Evolutionary conservation across 129 eudicot species (phyloP).

Genomic region (Rutidosis leptorrhynchoides): DNA sequence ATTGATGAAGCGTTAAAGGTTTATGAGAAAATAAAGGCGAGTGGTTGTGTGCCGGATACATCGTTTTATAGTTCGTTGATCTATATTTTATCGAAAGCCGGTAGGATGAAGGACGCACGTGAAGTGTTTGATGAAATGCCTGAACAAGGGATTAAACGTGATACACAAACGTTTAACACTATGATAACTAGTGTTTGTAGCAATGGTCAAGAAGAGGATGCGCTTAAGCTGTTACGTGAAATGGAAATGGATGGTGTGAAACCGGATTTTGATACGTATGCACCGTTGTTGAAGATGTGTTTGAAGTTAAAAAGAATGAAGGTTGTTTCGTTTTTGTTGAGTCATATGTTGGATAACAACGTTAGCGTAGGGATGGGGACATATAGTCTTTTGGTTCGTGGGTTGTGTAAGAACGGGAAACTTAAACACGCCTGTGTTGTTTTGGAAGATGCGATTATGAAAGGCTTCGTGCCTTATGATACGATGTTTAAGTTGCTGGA

Average conservation of each 20-base stretch:
- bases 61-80: slow-evolving; percentile 52
- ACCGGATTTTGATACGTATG: slow-evolving; percentile 57
- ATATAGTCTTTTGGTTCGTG: slow-evolving; percentile 63
- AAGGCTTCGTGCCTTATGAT: slow-evolving; percentile 63
- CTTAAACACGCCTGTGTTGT: slow-evolving; percentile 59
- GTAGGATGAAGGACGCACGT: slow-evolving; percentile 66
- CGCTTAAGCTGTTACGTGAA: slow-evolving; percentile 53
- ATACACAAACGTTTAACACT: slow-evolving; percentile 48
- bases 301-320: slow-evolving; percentile 74
- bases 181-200: slow-evolving; percentile 55
- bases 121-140: slow-evolving; percentile 75
- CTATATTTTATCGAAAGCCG: slow-evolving; percentile 42
- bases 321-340: slow-evolving; percentile 63
- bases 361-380: slow-evolving; percentile 60
- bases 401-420: slow-evolving; percentile 53
- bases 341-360: slow-evolving; percentile 65
- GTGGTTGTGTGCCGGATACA: slow-evolving; percentile 47
- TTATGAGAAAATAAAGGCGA: slow-evolving; percentile 55
- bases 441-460: slow-evolving; percentile 60
- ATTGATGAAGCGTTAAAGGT: slow-evolving; percentile 52
- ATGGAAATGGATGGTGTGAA: slow-evolving; percentile 58
- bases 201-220: slow-evolving; percentile 60
- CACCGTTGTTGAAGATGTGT: slow-evolving; percentile 74
- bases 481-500: slow-evolving; percentile 38
- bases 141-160: slow-evolving; percentile 44